Evolutionary conservation across 106 monocot species (phyloP).

Genomic region (Dendrobium nobile): DNA sequence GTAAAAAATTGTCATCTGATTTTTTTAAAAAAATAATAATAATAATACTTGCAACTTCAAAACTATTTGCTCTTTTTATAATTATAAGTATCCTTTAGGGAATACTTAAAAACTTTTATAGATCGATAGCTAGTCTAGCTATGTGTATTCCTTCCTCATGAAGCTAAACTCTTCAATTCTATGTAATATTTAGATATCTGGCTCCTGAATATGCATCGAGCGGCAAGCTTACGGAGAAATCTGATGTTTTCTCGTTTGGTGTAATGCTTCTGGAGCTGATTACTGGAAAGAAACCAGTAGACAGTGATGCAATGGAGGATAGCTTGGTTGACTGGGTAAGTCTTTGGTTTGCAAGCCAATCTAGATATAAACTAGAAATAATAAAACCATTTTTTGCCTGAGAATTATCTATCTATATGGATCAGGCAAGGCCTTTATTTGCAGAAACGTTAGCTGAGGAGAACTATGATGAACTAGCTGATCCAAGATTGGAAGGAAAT

Average conservation of each 20-base stretch:
- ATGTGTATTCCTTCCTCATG: neutral
- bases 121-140: too few relatives aligned
- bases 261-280: slow-evolving; percentile 90
- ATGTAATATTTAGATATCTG: slow-evolving; percentile 40
- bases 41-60: too few relatives aligned
- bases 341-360: neutral
- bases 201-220: slow-evolving; percentile 93
- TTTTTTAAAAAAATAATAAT: too few relatives aligned
- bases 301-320: slow-evolving; percentile 55
- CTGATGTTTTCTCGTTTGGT: slow-evolving; percentile 92
- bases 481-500: slow-evolving; percentile 52
- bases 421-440: slow-evolving; percentile 54
- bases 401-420: neutral
- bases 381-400: neutral
- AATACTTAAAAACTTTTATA: too few relatives aligned
- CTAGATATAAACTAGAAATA: neutral
- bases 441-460: slow-evolving; percentile 37
- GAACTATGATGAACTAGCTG: slow-evolving; percentile 59
- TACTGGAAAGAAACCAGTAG: slow-evolving; percentile 65
- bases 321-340: slow-evolving; percentile 80
- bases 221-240: slow-evolving; percentile 90
- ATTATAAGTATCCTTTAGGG: too few relatives aligned
- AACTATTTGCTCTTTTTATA: too few relatives aligned
- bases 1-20: too few relatives aligned
- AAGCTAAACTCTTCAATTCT: neutral